phyloP scores from a whole-genome alignment of 2,329 filamentous ascomycete species.

The Aspergillus quadricinctus region DNA sequence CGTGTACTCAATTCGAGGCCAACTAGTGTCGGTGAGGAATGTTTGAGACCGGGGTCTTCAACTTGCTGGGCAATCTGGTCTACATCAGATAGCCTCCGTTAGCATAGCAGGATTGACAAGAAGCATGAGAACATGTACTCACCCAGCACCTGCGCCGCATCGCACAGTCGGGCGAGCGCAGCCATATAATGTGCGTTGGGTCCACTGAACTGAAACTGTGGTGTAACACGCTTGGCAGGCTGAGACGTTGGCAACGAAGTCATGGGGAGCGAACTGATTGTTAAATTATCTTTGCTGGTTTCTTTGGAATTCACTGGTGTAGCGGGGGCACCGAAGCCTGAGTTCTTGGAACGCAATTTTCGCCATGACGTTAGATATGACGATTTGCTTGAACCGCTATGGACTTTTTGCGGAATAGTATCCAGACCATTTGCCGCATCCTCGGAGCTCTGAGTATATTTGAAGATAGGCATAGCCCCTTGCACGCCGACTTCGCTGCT shows the following conservation, averaged over 20 bases:
- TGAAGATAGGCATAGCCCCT: conserved; percentile 68
- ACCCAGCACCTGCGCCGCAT: conserved; percentile 91
- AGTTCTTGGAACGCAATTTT: conserved; percentile 84
- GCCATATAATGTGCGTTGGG: conserved; percentile 90
- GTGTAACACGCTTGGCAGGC: conserved; percentile 67
- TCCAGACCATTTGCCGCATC: conserved; percentile 37
- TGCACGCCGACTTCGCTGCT: conserved; percentile 90
- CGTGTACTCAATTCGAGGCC: conserved; percentile 89
- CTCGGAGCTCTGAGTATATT: conserved; percentile 52
- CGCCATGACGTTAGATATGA: conserved; percentile 82
- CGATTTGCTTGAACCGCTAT: conserved; percentile 63
- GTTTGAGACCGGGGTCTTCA: conserved; percentile 86
- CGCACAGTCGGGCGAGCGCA: conserved; percentile 82
- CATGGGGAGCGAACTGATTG: conserved; percentile 76
- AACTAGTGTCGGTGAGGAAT: conserved; percentile 90
- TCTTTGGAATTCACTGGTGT: conserved; percentile 39
- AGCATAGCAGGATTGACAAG: conserved; percentile 5
- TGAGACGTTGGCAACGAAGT: conserved; percentile 57
- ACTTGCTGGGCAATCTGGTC: conserved; percentile 96
- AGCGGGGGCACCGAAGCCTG: conserved; percentile 53
- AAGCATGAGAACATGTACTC: conserved; percentile 24
- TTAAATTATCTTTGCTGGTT: conserved; percentile 55
- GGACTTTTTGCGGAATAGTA: conserved; percentile 44
- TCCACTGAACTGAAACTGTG: conserved; percentile 67
- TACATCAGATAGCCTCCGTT: conserved; percentile 33